phyloP scores from a whole-genome alignment of 75 land plant species.

The Ceratopteris richardii region DNA sequence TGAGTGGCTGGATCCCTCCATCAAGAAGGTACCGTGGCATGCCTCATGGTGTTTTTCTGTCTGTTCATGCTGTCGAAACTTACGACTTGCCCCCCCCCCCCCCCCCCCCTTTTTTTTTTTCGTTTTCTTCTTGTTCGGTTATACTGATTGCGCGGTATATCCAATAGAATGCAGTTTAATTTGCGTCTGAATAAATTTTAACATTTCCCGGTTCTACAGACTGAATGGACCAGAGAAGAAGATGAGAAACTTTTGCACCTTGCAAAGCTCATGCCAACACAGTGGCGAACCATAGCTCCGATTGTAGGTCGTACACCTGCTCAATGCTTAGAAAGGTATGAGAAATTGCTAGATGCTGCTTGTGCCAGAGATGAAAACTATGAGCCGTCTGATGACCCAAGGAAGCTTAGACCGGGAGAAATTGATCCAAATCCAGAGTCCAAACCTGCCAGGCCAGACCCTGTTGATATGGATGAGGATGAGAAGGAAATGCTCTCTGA shows the following conservation, averaged over 20 bases:
- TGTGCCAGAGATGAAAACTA: slow-evolving; percentile 95
- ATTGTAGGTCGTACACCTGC: slow-evolving; percentile 97
- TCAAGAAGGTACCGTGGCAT: slow-evolving; percentile 66
- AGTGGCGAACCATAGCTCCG: slow-evolving; percentile 97
- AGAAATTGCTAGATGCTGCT: slow-evolving; percentile 96
- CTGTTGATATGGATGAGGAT: slow-evolving; percentile 99
- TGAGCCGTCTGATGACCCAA: slow-evolving; percentile 86
- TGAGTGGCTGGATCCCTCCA: slow-evolving; percentile 98
- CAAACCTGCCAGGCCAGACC: slow-evolving; percentile 97
- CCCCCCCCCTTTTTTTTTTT: too few species aligned
- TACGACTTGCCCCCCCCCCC: too few species aligned
- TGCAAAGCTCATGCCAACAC: slow-evolving; percentile 98
- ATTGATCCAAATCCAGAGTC: slow-evolving; percentile 99
- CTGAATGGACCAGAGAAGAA: slow-evolving; percentile 98
- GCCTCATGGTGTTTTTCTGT: slow-evolving; percentile 7
- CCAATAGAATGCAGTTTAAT: too few species aligned
- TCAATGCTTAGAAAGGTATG: slow-evolving; percentile 93
- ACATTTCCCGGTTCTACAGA: slow-evolving; percentile 20
- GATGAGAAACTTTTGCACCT: slow-evolving; percentile 95
- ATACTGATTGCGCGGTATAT: too few species aligned
- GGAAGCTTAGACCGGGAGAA: slow-evolving; percentile 96
- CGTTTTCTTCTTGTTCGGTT: too few species aligned
- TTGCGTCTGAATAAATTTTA: too few species aligned
- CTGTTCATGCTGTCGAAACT: background rate
- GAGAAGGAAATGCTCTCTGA: slow-evolving; percentile 99